Base-by-base conservation (phyloP, 179 eudicot genomes). In the Beta macrorhiza region DNA sequence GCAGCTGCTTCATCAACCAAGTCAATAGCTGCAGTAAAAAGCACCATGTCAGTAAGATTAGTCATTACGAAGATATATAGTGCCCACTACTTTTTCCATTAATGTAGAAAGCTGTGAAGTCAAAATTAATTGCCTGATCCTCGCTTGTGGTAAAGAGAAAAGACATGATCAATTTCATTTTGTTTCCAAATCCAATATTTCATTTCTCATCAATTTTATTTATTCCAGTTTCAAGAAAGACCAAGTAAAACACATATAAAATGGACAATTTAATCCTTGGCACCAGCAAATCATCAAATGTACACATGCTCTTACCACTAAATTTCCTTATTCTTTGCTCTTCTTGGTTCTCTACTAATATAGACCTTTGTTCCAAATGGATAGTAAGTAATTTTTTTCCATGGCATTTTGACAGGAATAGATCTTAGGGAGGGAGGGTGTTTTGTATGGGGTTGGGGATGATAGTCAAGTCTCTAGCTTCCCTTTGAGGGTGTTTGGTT, bases 1-100 rank as follows among this genome's bases (percentile, higher is more conserved):
- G 99, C 99, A 77, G 99, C 99, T 47, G 99, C 99, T 89, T 95
- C 99, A 86, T 95, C 99, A 67, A 95, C 99, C 37, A 95, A 87
- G 83, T 95, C 99, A 78, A 95, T 95, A 74, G 99, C 99, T 95
- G 96, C 87, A 87, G 75, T 51, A 25, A 22, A 32, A 70, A 83
- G 49, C 22, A 73, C 1, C 71, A 76, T 14, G 22, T 80, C 65
- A 56, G 86, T 82, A 49, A 75, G 25, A 78, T 22, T 42, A 65
- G 14, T 53, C 37, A 70, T 67, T 59, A 62, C 62, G 53, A 42
- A 55, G 4, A 72, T 37, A 45, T 37, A 74, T 3, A 13, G 42
- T 32, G 10, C 12, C 32, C 42, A 49, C 5, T 62, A 37, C 53
- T 16, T 65, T 42, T 32, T 32, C 37, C 37, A 32, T 2, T 19